A percentile compares a stretch with the other conserved stretches of the same genome.
These are phyloP conservation scores for Porpolomopsis calyptriformis DNA, from an alignment of 768 basidiomycete genomes.

Conservation along the genomic window DNA sequence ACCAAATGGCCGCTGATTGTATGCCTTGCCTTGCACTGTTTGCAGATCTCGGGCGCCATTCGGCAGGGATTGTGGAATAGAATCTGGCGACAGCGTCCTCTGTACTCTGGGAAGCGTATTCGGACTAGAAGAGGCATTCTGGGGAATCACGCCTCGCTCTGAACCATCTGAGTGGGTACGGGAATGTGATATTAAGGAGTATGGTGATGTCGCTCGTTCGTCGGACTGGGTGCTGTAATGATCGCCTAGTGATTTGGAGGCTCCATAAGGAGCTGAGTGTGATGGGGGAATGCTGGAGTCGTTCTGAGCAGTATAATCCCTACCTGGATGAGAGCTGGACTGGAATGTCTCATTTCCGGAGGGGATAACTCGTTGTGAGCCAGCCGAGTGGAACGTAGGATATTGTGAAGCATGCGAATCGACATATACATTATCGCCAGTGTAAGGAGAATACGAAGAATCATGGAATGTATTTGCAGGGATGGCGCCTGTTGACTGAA, in stretches of 20 bases:
- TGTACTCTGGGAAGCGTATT: background rate
- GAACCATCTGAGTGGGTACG: too few relatives aligned
- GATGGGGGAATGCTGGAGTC: background rate
- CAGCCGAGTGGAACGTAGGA: background rate
- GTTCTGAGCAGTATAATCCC: background rate
- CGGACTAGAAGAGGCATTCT: background rate
- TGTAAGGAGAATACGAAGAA: background rate
- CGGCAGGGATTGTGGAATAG: background rate
- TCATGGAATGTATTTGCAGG: background rate
- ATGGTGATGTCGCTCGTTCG: background rate
- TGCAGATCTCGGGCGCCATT: background rate
- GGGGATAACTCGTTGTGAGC: background rate
- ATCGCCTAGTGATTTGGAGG: too few relatives aligned
- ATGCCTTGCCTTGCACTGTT: background rate
- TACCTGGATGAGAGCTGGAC: background rate
- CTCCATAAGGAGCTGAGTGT: too few relatives aligned
- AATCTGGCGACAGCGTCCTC: constrained; percentile 5
- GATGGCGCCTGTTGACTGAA: background rate
- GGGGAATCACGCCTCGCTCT: too few relatives aligned
- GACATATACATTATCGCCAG: too few relatives aligned
- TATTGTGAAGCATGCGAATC: background rate
- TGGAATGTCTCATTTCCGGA: background rate
- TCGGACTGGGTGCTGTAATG: too few relatives aligned
- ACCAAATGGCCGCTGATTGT: too few relatives aligned
- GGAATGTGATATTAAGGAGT: background rate